Percentiles rank a stretch among this genome's conserved stretches.
Evolutionary conservation across 768 basidiomycete genomes (phyloP).

Genomic region (Pleurotus eryngii): DNA sequence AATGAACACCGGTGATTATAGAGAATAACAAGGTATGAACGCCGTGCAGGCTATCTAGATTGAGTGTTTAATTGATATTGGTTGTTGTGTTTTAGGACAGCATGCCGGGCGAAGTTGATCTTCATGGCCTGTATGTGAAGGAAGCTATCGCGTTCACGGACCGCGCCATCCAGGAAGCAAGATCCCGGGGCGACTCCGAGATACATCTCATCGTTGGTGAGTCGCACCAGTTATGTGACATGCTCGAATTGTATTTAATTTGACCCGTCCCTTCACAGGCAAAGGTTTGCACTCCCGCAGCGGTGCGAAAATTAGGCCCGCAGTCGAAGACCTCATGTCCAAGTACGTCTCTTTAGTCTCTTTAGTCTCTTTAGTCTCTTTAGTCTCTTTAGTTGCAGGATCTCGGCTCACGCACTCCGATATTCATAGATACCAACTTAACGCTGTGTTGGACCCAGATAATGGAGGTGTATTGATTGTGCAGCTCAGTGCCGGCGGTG

Average conservation of each 20-base stretch:
- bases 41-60: background rate
- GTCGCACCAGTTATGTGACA: constrained; percentile 20
- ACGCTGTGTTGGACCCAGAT: constrained; percentile 70
- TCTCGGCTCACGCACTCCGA: background rate
- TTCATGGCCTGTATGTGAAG: constrained; percentile 92
- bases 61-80: background rate
- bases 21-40: constrained; percentile 70
- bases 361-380: no score
- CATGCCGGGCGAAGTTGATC: constrained; percentile 72
- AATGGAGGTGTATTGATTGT: constrained; percentile 88
- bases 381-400: background rate
- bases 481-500: constrained; percentile 42
- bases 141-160: constrained; percentile 83
- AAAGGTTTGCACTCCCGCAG: constrained; percentile 84
- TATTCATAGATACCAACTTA: constrained; percentile 59
- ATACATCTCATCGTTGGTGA: constrained; percentile 82
- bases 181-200: constrained; percentile 55
- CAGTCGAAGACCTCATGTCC: constrained; percentile 81
- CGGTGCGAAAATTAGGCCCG: constrained; percentile 88
- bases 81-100: constrained; percentile 44
- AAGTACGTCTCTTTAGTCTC: constrained; percentile 45
- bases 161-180: constrained; percentile 63
- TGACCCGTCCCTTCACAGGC: constrained; percentile 35
- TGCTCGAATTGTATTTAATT: background rate
- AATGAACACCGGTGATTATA: constrained; percentile 21